phyloP scores from a whole-genome alignment of 129 eudicot species.

The Artemisia argyi region DNA sequence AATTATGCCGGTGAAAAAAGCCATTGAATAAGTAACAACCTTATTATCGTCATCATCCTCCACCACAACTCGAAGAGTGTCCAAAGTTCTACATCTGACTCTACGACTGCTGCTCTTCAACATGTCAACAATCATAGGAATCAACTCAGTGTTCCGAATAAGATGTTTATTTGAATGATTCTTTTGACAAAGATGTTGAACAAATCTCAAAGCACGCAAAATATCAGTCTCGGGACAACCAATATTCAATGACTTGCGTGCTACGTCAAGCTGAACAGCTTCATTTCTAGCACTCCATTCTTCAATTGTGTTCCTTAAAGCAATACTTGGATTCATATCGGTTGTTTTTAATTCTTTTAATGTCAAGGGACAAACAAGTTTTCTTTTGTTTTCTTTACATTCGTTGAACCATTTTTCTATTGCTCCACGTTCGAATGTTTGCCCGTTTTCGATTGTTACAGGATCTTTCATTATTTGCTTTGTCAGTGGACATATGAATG shows the following conservation, averaged over 20 bases:
- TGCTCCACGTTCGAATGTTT: constrained; percentile 89
- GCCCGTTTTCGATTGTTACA: constrained; percentile 81
- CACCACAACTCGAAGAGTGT: constrained; percentile 77
- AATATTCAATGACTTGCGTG: constrained; percentile 52
- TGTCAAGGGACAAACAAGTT: constrained; percentile 73
- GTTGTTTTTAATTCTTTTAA: constrained; percentile 66
- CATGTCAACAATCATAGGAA: constrained; percentile 72
- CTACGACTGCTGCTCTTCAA: constrained; percentile 72
- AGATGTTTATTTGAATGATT: constrained; percentile 58
- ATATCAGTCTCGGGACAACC: constrained; percentile 64
- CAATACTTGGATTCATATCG: constrained; percentile 84
- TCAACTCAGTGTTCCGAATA: constrained; percentile 60
- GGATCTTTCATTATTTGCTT: constrained; percentile 92
- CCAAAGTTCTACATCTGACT: constrained; percentile 73
- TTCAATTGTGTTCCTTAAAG: constrained; percentile 77
- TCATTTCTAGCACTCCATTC: constrained; percentile 98
- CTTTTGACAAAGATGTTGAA: constrained; percentile 65
- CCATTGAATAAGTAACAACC: constrained; percentile 50
- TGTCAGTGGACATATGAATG: constrained; percentile 90
- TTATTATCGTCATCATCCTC: constrained; percentile 82
- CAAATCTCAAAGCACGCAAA: constrained; percentile 68
- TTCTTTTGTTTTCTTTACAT: constrained; percentile 68
- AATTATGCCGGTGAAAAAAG: neutral
- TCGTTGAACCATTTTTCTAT: constrained; percentile 93
- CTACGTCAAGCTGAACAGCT: constrained; percentile 90